phyloP scores from a whole-genome alignment of 768 basidiomycete genomes.

The Hygrocybe punicea region DNA sequence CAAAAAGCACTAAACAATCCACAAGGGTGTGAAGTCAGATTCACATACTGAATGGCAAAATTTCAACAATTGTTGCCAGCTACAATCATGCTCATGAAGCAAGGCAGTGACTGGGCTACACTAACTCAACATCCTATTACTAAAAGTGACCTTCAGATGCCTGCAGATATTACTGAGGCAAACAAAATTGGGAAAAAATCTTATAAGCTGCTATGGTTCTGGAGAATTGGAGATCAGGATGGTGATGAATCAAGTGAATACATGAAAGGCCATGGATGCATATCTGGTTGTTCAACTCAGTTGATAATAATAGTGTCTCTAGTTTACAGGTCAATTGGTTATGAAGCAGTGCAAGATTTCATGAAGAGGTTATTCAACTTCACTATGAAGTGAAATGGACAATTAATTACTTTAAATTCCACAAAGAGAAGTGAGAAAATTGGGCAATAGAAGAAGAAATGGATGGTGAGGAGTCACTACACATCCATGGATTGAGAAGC shows the following conservation, averaged over 20 bases:
- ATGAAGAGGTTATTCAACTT: slow-evolving; percentile 16
- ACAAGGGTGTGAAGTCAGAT: too few species aligned
- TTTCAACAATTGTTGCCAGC: background rate
- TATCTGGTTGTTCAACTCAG: background rate
- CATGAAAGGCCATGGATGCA: slow-evolving; percentile 5
- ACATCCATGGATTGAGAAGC: background rate
- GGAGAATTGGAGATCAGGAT: background rate
- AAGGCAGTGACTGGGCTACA: too few species aligned
- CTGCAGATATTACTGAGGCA: slow-evolving; percentile 1
- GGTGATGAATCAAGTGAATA: background rate
- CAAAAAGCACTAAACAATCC: too few species aligned
- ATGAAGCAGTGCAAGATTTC: slow-evolving; percentile 14
- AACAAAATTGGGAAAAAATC: slow-evolving; percentile 4
- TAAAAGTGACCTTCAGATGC: slow-evolving; percentile 1
- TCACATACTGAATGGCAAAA: background rate
- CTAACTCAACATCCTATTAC: background rate
- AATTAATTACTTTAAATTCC: slow-evolving; percentile 7
- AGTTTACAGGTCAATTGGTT: slow-evolving; percentile 16
- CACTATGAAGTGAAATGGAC: slow-evolving; percentile 21
- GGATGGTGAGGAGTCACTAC: background rate
- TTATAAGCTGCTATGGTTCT: slow-evolving; percentile 6
- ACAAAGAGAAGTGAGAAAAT: too few species aligned
- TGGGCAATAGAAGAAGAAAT: background rate
- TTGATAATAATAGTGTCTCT: background rate
- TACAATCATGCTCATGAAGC: background rate